Percentiles rank a stretch among this genome's conserved stretches.
Conservation (phyloP, 2,329 filamentous ascomycete species). For the Fusarium aywerte region DNA sequence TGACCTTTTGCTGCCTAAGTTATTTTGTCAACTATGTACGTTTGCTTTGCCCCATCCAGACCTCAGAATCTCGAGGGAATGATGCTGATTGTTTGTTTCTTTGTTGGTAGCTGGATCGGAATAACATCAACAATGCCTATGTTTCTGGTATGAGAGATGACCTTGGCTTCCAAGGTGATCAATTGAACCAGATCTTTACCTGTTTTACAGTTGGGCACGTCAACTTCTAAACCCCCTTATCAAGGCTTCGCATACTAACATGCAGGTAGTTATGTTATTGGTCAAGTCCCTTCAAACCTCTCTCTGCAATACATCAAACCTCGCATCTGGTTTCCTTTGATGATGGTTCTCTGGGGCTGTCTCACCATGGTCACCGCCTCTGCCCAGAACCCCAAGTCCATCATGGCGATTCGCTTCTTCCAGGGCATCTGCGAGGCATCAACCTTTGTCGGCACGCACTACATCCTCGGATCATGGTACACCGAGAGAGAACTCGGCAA, state of each 20-base stretch:
- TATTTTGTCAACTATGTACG: constrained; percentile 66
- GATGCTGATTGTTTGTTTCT: constrained; percentile 39
- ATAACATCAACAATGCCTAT: constrained; percentile 54
- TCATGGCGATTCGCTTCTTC: constrained; percentile 55
- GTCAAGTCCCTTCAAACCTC: constrained; percentile 70
- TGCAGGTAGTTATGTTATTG: constrained; percentile 56
- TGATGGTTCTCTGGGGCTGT: constrained; percentile 72
- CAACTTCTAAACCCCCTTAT: background rate
- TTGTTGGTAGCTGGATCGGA: constrained; percentile 51
- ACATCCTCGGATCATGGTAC: constrained; percentile 66
- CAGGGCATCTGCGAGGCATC: constrained; percentile 54
- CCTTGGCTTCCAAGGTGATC: constrained; percentile 57
- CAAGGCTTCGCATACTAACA: background rate
- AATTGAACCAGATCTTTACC: constrained; percentile 53
- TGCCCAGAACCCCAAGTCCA: constrained; percentile 51
- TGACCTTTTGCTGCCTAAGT: constrained; percentile 70
- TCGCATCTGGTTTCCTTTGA: constrained; percentile 70
- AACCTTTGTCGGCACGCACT: constrained; percentile 56
- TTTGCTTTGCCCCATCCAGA: background rate
- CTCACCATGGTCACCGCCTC: constrained; percentile 68
- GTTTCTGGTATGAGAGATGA: constrained; percentile 61
- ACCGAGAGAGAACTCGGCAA: constrained; percentile 70
- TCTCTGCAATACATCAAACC: constrained; percentile 72
- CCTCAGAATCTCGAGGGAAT: fast-evolving
- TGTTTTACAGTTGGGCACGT: constrained; percentile 53